Conservation (phyloP, 1,284 basidiomycete genomes). For the Pseudozyma thailandica region DNA sequence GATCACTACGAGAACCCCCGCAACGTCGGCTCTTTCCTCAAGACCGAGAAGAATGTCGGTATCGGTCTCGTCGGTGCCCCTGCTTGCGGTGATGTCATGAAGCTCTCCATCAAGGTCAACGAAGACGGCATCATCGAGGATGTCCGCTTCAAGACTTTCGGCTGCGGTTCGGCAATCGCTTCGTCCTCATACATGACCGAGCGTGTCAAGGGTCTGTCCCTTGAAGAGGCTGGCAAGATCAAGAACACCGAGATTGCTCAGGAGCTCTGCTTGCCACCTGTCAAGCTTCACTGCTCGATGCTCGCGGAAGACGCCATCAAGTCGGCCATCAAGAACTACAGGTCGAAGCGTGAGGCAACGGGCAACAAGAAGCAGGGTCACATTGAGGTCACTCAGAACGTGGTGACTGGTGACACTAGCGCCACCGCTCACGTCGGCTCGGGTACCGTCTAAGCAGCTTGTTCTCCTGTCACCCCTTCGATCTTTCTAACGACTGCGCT, state of each 20-base stretch:
- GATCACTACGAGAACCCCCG: slow-evolving; percentile 68
- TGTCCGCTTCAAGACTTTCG: slow-evolving; percentile 84
- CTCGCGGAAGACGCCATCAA: slow-evolving; percentile 96
- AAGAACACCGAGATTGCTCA: slow-evolving; percentile 99
- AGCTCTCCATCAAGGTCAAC: slow-evolving; percentile 97
- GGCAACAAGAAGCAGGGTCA: slow-evolving; percentile 71
- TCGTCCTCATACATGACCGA: slow-evolving; percentile 80
- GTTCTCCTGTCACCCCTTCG: no score
- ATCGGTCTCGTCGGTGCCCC: slow-evolving; percentile 98
- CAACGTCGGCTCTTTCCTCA: slow-evolving; percentile 85
- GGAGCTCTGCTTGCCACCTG: slow-evolving; percentile 84
- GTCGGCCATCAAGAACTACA: slow-evolving; percentile 68
- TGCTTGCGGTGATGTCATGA: slow-evolving; percentile 96
- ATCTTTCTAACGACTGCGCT: no score
- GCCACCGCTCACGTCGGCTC: slow-evolving; percentile 75
- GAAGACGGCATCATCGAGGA: slow-evolving; percentile 93
- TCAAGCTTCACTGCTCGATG: slow-evolving; percentile 84
- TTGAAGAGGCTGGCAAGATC: slow-evolving; percentile 94
- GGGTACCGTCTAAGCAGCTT: slow-evolving; percentile 44
- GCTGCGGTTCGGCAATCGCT: slow-evolving; percentile 93
- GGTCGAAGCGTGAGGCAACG: slow-evolving; percentile 54
- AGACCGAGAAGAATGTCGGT: slow-evolving; percentile 89
- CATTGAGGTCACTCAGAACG: slow-evolving; percentile 80
- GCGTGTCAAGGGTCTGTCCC: slow-evolving; percentile 90
- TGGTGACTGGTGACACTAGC: slow-evolving; percentile 76